Conservation (phyloP, 495 filamentous ascomycete species). For the Aspergillus asperescens region DNA sequence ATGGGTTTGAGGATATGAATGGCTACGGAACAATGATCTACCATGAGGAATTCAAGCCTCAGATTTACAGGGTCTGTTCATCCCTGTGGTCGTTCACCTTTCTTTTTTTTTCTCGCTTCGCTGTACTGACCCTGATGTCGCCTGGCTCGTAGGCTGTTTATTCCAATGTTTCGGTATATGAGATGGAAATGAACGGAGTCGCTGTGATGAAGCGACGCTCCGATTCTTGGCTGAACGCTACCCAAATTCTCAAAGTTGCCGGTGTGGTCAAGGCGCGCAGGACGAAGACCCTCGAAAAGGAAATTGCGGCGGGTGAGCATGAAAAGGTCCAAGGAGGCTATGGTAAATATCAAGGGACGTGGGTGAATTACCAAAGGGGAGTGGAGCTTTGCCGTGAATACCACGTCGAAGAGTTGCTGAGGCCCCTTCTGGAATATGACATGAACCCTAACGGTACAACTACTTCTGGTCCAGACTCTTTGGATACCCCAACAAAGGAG, state of each 20-base stretch:
- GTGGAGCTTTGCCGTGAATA: conserved; percentile 91
- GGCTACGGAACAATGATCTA: conserved; percentile 44
- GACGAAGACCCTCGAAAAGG: conserved; percentile 96
- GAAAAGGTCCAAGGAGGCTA: conserved; percentile 99
- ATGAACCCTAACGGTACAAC: conserved; percentile 70
- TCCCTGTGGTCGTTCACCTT: not conserved
- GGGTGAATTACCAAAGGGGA: conserved; percentile 88
- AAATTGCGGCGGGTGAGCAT: conserved; percentile 90
- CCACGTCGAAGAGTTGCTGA: conserved; percentile 80
- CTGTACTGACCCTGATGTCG: conserved; percentile 9
- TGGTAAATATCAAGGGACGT: conserved; percentile 97
- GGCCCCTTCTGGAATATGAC: conserved; percentile 83
- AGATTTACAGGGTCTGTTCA: conserved; percentile 67
- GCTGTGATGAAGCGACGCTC: conserved; percentile 90
- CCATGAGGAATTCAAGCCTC: conserved; percentile 55
- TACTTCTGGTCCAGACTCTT: conserved; percentile 52
- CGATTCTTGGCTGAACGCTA: conserved; percentile 92
- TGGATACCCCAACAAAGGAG: conserved; percentile 97
- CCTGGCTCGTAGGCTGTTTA: conserved; percentile 68
- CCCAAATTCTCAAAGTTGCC: conserved; percentile 92
- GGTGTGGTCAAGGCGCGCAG: conserved; percentile 94
- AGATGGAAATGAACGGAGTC: conserved; percentile 90
- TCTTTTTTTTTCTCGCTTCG: not conserved
- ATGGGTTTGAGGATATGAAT: conserved; percentile 46
- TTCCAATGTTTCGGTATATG: conserved; percentile 90